Evolutionary conservation across 768 basidiomycete species (phyloP).

Genomic region (Tricholoma matsutake): DNA sequence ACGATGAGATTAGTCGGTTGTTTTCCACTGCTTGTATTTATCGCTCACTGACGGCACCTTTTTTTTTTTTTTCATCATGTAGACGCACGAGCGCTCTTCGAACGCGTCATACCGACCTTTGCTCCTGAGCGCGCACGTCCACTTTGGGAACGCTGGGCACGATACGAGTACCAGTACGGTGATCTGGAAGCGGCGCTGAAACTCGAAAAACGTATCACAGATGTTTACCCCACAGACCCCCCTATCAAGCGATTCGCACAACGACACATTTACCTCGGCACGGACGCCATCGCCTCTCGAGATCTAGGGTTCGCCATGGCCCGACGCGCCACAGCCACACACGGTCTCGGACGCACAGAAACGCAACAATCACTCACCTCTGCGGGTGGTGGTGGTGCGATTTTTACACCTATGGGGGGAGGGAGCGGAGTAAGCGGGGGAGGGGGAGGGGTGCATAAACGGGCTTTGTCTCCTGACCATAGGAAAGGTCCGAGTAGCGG

Average conservation of each 20-base stretch:
- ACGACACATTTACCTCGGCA: conserved; percentile 75
- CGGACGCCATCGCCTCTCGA: conserved; percentile 84
- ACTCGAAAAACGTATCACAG: conserved; percentile 84
- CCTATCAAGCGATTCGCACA: conserved; percentile 91
- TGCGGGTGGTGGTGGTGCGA: not conserved
- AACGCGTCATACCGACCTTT: conserved; percentile 79
- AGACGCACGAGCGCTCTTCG: conserved; percentile 97
- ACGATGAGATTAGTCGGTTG: conserved; percentile 88
- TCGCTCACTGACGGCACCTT: not conserved
- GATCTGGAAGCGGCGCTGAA: conserved; percentile 85
- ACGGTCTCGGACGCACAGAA: conserved; percentile 30
- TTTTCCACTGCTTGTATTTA: conserved; percentile 1
- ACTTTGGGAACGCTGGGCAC: conserved; percentile 95
- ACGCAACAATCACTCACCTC: conserved; percentile 30
- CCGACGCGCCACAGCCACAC: conserved; percentile 27
- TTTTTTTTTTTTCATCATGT: not conserved
- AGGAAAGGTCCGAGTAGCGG: conserved; percentile 26
- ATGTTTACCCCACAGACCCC: conserved; percentile 87
- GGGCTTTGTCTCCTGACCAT: conserved; percentile 37
- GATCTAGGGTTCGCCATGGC: conserved; percentile 81
- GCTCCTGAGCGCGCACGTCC: conserved; percentile 74
- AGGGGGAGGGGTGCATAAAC: conserved; percentile 25
- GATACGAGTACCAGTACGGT: conserved; percentile 95
- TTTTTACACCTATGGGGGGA: not conserved
- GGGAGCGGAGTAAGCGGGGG: not conserved